These are phyloP conservation scores for Exophiala aquamarina DNA, from an alignment of 2,329 filamentous ascomycete genomes.

Conservation along the genomic window DNA sequence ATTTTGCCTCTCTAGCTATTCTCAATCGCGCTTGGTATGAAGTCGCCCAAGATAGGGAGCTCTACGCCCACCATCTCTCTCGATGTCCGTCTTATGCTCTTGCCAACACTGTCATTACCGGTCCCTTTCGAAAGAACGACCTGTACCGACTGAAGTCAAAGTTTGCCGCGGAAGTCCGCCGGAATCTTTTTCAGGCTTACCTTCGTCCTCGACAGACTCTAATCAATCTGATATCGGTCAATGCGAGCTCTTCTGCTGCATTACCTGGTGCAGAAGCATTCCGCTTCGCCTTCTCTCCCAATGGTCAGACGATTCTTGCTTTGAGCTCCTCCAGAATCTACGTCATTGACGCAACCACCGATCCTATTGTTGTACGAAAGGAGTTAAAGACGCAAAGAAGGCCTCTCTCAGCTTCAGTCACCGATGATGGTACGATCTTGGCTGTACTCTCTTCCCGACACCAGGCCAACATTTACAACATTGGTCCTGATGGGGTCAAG, in stretches of 20 bases:
- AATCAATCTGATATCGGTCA: slow-evolving; percentile 78
- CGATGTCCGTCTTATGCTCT: slow-evolving; percentile 44
- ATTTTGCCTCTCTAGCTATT: slow-evolving; percentile 47
- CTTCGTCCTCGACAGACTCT: slow-evolving; percentile 68
- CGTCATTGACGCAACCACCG: slow-evolving; percentile 66
- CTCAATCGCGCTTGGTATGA: slow-evolving; percentile 46
- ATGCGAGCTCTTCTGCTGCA: slow-evolving; percentile 76
- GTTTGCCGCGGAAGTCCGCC: slow-evolving; percentile 70
- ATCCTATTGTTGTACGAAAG: slow-evolving; percentile 64
- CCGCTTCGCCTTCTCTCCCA: slow-evolving; percentile 76
- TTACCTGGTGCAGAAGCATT: slow-evolving; percentile 82
- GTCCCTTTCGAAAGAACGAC: slow-evolving; percentile 41
- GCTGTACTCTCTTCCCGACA: slow-evolving; percentile 80
- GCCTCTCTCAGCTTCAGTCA: slow-evolving; percentile 73
- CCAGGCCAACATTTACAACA: slow-evolving; percentile 82
- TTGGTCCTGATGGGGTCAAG: slow-evolving; percentile 64
- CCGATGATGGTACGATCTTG: slow-evolving; percentile 73
- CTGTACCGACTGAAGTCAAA: slow-evolving; percentile 62
- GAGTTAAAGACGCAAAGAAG: slow-evolving; percentile 78
- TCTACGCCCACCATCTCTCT: slow-evolving; percentile 49
- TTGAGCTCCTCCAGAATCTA: slow-evolving; percentile 85
- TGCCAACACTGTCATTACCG: slow-evolving; percentile 35
- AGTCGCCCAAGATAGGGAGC: slow-evolving; percentile 41
- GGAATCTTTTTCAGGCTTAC: slow-evolving; percentile 76
- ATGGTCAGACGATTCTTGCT: slow-evolving; percentile 71